phyloP scores from a whole-genome alignment of 2,329 filamentous ascomycete genomes.

The Periconia macrospinosa region DNA sequence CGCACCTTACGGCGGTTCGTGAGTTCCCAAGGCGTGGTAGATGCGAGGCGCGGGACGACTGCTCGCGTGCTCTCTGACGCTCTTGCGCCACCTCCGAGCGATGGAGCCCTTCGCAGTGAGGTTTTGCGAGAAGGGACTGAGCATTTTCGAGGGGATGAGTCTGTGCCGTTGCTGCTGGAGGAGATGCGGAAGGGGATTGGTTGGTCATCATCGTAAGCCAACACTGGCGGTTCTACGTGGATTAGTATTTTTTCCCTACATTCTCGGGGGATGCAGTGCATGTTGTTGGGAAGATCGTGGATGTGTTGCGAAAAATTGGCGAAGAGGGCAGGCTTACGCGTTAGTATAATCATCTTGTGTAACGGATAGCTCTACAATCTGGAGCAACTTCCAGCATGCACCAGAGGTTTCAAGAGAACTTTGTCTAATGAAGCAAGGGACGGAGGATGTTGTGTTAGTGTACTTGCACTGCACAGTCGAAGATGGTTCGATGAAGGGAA shows the following conservation, averaged over 20 bases:
- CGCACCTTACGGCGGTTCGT: background rate
- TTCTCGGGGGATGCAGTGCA: background rate
- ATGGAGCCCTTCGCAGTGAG: background rate
- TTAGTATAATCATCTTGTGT: background rate
- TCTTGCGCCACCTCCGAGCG: background rate
- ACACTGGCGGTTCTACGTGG: background rate
- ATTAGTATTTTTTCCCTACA: background rate
- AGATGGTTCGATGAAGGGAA: background rate
- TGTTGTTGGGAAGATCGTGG: background rate
- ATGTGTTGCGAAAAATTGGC: background rate
- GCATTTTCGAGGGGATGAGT: background rate
- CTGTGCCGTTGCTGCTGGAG: background rate
- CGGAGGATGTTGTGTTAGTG: background rate
- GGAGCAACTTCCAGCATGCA: background rate
- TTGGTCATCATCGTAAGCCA: background rate
- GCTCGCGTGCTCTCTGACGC: background rate
- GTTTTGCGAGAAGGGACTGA: background rate
- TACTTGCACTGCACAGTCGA: background rate
- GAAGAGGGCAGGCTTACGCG: background rate
- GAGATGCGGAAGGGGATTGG: background rate
- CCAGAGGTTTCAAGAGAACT: background rate
- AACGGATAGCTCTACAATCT: background rate
- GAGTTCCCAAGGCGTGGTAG: background rate
- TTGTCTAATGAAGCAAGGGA: background rate
- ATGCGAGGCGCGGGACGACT: background rate